phyloP scores from a whole-genome alignment of 176 grass and related monocot species.

The Cenchrus fungigraminus region DNA sequence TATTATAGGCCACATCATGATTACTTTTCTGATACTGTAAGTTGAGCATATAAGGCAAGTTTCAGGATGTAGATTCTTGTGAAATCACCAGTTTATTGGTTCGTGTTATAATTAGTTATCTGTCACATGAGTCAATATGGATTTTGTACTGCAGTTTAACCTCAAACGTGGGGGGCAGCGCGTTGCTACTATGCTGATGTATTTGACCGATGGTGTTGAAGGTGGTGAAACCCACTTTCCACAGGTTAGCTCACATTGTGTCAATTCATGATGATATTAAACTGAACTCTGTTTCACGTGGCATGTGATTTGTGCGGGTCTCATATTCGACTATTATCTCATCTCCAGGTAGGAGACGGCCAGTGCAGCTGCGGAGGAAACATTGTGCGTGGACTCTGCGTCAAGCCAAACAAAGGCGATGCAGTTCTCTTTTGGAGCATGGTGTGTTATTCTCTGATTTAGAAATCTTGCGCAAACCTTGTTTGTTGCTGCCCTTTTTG shows the following conservation, averaged over 20 bases:
- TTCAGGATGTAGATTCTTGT: conserved; percentile 22
- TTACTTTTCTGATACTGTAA: conserved; percentile 95
- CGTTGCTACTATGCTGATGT: conserved; percentile 95
- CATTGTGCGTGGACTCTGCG: conserved; percentile 66
- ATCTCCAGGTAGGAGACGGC: conserved; percentile 66
- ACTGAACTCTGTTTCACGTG: background rate
- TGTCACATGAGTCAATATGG: background rate
- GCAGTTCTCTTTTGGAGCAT: conserved; percentile 96
- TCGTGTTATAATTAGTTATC: background rate
- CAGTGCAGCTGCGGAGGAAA: conserved; percentile 89
- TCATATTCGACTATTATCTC: background rate
- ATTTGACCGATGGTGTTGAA: conserved; percentile 96
- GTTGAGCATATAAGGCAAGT: conserved; percentile 42
- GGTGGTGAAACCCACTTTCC: conserved; percentile 97
- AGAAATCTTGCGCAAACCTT: background rate
- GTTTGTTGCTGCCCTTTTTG: background rate
- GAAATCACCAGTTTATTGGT: background rate
- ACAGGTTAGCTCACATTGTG: conserved; percentile 48
- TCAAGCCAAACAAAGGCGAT: conserved; percentile 95
- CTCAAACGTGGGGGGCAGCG: conserved; percentile 86
- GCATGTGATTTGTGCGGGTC: background rate
- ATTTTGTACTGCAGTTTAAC: conserved; percentile 66
- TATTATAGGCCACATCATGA: conserved; percentile 89
- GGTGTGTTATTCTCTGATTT: conserved; percentile 45
- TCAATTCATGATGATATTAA: conserved; percentile 11